These are phyloP conservation scores for Penicillium waksmanii DNA, from an alignment of 495 filamentous ascomycete genomes.

Conservation along the genomic window DNA sequence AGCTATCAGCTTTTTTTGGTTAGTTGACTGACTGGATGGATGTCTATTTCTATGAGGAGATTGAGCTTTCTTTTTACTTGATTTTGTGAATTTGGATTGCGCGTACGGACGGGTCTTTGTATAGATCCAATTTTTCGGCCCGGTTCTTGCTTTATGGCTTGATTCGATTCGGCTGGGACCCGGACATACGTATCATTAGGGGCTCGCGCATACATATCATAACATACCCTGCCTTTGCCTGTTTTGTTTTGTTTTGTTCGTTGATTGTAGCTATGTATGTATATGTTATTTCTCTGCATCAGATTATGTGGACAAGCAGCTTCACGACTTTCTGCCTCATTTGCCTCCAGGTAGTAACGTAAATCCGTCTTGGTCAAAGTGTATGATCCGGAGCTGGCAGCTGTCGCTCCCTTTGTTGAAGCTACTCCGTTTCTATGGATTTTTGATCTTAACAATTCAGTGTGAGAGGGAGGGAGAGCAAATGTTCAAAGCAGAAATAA, in stretches of 20 bases:
- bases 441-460: too few relatives aligned
- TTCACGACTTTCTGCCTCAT: background rate
- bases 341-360: background rate
- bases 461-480: too few relatives aligned
- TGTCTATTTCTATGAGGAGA: too few relatives aligned
- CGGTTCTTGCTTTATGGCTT: background rate
- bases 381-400: too few relatives aligned
- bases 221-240: background rate
- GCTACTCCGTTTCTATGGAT: too few relatives aligned
- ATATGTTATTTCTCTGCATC: background rate
- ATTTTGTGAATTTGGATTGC: conserved; percentile 2
- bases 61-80: background rate
- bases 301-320: too few relatives aligned
- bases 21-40: too few relatives aligned
- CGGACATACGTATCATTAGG: conserved; percentile 3
- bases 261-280: background rate
- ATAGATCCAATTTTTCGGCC: background rate
- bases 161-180: background rate
- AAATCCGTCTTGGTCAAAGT: too few relatives aligned
- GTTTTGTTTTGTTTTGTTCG: background rate
- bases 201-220: conserved; percentile 4
- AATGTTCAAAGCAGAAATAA: too few relatives aligned
- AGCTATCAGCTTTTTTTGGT: too few relatives aligned
- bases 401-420: too few relatives aligned
- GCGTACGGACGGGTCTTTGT: conserved; percentile 5